Percentiles rank a stretch among this genome's conserved stretches.
Conservation (phyloP, 257 asterid species). For the Mitragyna speciosa region DNA sequence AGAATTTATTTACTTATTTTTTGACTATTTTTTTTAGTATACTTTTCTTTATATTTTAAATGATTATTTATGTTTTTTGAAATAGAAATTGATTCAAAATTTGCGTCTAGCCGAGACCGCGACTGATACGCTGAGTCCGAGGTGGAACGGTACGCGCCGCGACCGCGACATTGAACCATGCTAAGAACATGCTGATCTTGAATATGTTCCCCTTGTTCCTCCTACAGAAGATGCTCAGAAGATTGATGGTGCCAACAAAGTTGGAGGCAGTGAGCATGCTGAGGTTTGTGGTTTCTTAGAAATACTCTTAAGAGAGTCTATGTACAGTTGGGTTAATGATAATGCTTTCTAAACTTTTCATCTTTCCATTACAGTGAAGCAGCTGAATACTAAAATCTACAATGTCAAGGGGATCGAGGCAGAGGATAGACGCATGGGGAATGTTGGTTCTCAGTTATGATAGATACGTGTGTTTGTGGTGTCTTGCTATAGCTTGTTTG, state of each 20-base stretch:
- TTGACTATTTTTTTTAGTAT: no score
- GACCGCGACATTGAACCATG: no score
- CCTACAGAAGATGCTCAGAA: constrained; percentile 61
- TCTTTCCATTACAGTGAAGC: constrained; percentile 52
- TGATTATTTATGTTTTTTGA: no score
- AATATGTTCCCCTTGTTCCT: constrained; percentile 12
- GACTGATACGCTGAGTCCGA: no score
- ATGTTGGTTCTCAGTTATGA: constrained; percentile 26
- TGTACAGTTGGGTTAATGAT: background rate
- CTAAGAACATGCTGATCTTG: background rate
- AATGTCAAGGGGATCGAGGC: constrained; percentile 20
- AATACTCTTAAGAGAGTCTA: background rate
- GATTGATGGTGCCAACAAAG: constrained; percentile 48
- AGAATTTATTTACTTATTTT: no score
- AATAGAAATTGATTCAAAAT: no score
- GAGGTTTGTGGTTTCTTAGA: constrained; percentile 44
- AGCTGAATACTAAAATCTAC: constrained; percentile 27
- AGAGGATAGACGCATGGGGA: constrained; percentile 23
- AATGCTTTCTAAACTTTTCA: constrained; percentile 5
- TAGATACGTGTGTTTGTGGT: constrained; percentile 31
- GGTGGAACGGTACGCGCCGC: no score
- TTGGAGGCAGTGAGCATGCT: constrained; percentile 56
- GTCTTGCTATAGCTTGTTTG: constrained; percentile 31
- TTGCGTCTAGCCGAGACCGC: no score
- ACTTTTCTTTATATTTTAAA: no score